Conservation (phyloP, 1,284 basidiomycete species). For the Cryptococcus maquisensis region DNA sequence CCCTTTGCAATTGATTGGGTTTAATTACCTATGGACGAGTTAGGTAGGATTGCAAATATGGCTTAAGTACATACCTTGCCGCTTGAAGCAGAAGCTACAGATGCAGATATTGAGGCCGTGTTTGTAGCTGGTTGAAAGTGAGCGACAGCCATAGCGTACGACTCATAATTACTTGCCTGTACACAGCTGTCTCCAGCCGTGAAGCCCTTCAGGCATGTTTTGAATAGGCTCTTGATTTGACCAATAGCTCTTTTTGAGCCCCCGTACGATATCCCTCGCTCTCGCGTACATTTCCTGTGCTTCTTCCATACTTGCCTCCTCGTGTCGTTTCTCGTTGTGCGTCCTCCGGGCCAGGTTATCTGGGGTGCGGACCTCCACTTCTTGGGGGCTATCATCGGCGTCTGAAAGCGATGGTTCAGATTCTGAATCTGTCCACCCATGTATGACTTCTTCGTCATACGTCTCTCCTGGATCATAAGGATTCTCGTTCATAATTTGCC, state of each 20-base stretch:
- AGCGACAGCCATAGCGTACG: background rate
- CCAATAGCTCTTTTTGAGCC: constrained; percentile 31
- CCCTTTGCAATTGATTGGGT: constrained; percentile 33
- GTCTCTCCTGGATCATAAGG: constrained; percentile 30
- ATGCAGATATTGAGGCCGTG: background rate
- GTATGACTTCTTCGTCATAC: constrained; percentile 35
- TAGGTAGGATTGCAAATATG: background rate
- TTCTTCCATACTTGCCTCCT: constrained; percentile 2
- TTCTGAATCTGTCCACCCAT: constrained; percentile 40
- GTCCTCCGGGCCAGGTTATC: constrained; percentile 1
- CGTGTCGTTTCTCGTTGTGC: constrained; percentile 1
- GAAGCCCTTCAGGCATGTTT: constrained; percentile 6
- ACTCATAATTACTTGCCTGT: constrained; percentile 18
- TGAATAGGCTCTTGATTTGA: constrained; percentile 13
- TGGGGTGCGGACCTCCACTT: constrained; percentile 19
- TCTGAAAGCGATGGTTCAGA: constrained; percentile 3
- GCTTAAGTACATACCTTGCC: no score
- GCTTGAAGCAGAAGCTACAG: no score
- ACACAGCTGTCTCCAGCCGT: constrained; percentile 33
- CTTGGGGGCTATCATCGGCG: constrained; percentile 8
- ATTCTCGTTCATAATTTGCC: constrained; percentile 36
- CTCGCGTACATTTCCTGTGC: constrained; percentile 16
- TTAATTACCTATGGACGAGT: constrained; percentile 20
- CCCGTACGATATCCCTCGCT: constrained; percentile 15
- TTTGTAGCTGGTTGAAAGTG: background rate